Evolutionary conservation across 805 yeast genomes (phyloP), one percentile per base, ranked within the genome.

Genomic region (Saturnispora quitensis): DNA sequence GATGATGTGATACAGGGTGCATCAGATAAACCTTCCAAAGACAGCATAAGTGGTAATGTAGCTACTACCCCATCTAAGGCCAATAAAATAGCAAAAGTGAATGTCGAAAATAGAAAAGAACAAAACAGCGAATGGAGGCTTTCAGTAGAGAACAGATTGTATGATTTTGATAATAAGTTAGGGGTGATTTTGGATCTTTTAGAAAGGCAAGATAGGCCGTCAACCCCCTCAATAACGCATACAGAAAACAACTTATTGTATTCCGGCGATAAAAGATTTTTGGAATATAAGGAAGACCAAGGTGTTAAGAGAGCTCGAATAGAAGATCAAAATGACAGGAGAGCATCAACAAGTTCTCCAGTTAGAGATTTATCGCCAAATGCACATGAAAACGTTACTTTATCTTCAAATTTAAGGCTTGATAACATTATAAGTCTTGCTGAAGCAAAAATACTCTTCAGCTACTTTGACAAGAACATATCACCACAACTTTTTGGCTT

Each of bases 401-500:
- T 38, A 18, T 38, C 42, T 9, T 38, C 42, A 38, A 38, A 38
- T 38, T 10, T 35, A 15, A 28, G 22, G 10, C 44, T 65, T 25
- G 61, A 59, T 12, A 52, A 56, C 4, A 57, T 62, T 2, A 28
- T 68, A 9, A 48, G 56, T 1, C 46, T 51, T 13, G 58, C 58
- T 5, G 62, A 65, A 51, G 81, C 82, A 0, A 61, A 63, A n/a
- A 76, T 72, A 33, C 65, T 82, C 15, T 78, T 81, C 55, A 57
- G 62, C 13, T 77, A 70, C 52, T 83, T 83, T 59, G 75, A 78
- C 55, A 62, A 70, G 1, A 73, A 80, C 50, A 78, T 83, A 33
- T 70, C 84, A 1, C 81, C 82, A 10, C 86, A 82, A 58, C 65
- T 83, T 44, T 82, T 81, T 69, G 89, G 89, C 0, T 82, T 82